Evolutionary conservation across 176 grass and related monocot species (phyloP), one percentile per base, ranked within the genome.

Genomic region (Luzula sylvatica): DNA sequence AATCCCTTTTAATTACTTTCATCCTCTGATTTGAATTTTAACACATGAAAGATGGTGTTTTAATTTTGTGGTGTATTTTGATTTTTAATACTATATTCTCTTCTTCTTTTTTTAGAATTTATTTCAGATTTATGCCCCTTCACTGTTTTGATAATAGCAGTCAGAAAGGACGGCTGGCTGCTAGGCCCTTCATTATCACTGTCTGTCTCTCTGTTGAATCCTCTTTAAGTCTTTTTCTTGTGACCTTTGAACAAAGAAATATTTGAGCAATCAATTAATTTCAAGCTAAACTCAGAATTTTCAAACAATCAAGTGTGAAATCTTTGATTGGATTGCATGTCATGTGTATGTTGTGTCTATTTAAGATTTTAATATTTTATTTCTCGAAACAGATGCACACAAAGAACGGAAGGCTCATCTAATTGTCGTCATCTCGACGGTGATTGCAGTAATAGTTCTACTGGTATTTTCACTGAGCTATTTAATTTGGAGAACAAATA

Each of bases 11-110:
- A 35, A 35, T 35, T 7, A 35, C 5, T 2, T 35, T 35, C 30
- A 35, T 35, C 30, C 30, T 35, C 9, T 9, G 7, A 35, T 7
- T 9, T 35, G 30, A 35, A 35, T 7, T 35, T 35, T 35, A 9
- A 35, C n/a, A 35, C 9, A 35, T 35, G 30, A 35, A 35, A 35
- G 5, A 4, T 9, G 9, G 9, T 35, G 30, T 7, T 35, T 35
- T 35, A 35, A 7, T 35, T 4, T 35, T 35, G 9, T 35, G n/a
- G n/a, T 35, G 30, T 74, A 75, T 7, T 24, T 55, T 2, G 42
- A 46, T 51, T 79, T 85, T 75, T 74, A 58, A 5, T 32, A 50
- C 26, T 35, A 35, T 7, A 7, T 4, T 35, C 30, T 9, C 9
- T 35, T 35, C 0, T 35, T 9, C 11, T 11, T 53, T 20, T 22